Base-by-base conservation (phyloP, 352 stramenopile genomes). In the Phytophthora cryptogea region DNA sequence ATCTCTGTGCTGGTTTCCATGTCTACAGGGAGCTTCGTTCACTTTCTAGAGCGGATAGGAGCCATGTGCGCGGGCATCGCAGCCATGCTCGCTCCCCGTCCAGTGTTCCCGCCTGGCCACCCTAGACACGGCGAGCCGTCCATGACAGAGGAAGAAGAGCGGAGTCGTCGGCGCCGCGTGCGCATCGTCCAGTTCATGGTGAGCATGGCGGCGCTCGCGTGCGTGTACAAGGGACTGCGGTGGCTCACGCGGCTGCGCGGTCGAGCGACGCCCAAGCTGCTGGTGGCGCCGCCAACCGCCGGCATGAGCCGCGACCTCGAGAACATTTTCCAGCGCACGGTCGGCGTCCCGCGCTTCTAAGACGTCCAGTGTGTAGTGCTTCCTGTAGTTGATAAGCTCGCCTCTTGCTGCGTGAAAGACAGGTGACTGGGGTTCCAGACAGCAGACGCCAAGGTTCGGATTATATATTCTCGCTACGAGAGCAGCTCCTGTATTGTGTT, bases 21-120 rank as follows among this genome's bases (percentile, higher is more conserved):
- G 14, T 36, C 10, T 50, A 11, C 51, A 86, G 78, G 77, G 5
- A 92, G 80, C 50, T 94, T 91, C 59, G 81, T 94, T 7, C 72
- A 94, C 48, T 94, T 92, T 53, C 51, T 92, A n/a, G 85, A 94
- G 63, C 74, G 83, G 39, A 91, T 92, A 76, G 80, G 77, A 51
- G 79, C 72, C 40, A 89, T 92, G 79, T 89, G 77, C 26, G 82
- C 80, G 1, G 72, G 75, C 17, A 80, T 89, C 40, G 81, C 83
- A 5, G 66, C 79, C 20, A 89, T 92, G 79, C 37, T 94, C 36
- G 73, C 79, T 10, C 85, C 85, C 28, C 69, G 78, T 8, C 81
- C 75, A 8, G 62, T 75, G 39, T 90, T 90, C 45, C 80, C 82
- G 8, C 80, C 81, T 1, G 84, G 83, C 2, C 82, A 94, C 51